A percentile compares a stretch with the other conserved stretches of the same genome.
phyloP scores from a whole-genome alignment of 495 filamentous ascomycete species.

The Saxophila tyrrhenica region DNA sequence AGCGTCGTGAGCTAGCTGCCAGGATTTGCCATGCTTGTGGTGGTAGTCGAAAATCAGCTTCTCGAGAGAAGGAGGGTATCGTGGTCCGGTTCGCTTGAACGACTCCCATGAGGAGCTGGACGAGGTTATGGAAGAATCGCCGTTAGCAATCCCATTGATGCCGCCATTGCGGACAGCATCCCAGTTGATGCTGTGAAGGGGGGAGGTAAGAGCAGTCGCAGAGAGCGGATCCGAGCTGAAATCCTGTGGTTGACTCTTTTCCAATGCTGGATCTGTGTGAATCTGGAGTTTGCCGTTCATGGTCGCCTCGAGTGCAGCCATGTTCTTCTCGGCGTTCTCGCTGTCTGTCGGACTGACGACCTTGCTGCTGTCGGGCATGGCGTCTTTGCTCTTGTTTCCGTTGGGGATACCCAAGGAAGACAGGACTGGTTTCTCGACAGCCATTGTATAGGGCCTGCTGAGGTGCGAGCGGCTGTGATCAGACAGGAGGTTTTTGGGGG shows the following conservation, averaged over 20 bases:
- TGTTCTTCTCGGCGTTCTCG: slow-evolving; percentile 2
- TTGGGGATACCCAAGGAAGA: background rate
- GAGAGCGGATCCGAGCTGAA: background rate
- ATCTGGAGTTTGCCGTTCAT: slow-evolving; percentile 1
- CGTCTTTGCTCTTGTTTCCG: background rate
- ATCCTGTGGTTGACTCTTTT: background rate
- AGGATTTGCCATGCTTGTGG: slow-evolving; percentile 14
- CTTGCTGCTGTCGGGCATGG: background rate
- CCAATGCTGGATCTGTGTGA: background rate
- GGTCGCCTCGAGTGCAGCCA: background rate
- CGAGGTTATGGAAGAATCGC: background rate
- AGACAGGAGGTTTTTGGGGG: background rate
- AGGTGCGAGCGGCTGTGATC: background rate
- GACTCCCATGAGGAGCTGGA: slow-evolving; percentile 7
- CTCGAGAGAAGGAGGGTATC: slow-evolving; percentile 11
- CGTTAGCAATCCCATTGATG: background rate
- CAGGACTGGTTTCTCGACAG: background rate
- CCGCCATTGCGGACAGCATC: background rate
- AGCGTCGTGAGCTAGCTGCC: slow-evolving; percentile 17
- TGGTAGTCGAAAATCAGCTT: slow-evolving; percentile 16
- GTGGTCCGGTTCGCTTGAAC: slow-evolving; percentile 17
- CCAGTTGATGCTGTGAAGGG: slow-evolving; percentile 1
- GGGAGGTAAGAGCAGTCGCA: background rate
- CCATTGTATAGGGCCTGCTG: background rate
- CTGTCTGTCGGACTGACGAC: background rate